Evolutionary conservation across 495 filamentous ascomycete genomes (phyloP).

Genomic region (Penicillium lividum): DNA sequence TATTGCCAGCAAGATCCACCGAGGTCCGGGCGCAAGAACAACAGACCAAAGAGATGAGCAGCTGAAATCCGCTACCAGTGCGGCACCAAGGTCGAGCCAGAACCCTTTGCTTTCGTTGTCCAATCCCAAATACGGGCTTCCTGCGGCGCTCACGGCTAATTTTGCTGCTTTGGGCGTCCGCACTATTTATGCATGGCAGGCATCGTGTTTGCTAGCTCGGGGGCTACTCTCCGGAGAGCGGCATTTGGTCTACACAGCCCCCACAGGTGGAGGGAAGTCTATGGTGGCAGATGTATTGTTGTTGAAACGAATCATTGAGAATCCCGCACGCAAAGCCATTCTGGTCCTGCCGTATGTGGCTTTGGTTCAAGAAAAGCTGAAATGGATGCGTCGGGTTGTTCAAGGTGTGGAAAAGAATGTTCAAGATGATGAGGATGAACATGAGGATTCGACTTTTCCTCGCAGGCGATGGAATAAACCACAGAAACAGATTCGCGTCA

Average conservation of each 20-base stretch:
- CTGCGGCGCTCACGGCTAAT: slow-evolving; percentile 61
- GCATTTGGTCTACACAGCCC: slow-evolving; percentile 82
- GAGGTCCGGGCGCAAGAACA: slow-evolving; percentile 21
- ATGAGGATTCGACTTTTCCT: slow-evolving; percentile 14
- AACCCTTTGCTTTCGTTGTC: slow-evolving; percentile 64
- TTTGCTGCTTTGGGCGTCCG: slow-evolving; percentile 64
- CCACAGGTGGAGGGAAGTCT: slow-evolving; percentile 81
- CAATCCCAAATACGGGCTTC: slow-evolving; percentile 66
- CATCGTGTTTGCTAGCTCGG: slow-evolving; percentile 69
- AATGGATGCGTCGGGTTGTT: slow-evolving; percentile 71
- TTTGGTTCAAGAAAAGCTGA: slow-evolving; percentile 79
- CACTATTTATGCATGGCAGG: slow-evolving; percentile 80
- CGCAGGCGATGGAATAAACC: slow-evolving; percentile 35
- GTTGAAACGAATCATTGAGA: slow-evolving; percentile 68
- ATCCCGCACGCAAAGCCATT: slow-evolving; percentile 67
- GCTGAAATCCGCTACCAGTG: slow-evolving; percentile 10
- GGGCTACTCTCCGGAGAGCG: slow-evolving; percentile 65
- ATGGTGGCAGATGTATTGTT: slow-evolving; percentile 75
- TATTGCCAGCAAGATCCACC: slow-evolving; percentile 40
- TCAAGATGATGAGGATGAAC: slow-evolving; percentile 28
- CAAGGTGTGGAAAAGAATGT: slow-evolving; percentile 57
- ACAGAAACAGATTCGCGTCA: slow-evolving; percentile 56
- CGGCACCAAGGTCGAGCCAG: slow-evolving; percentile 50
- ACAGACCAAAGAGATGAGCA: slow-evolving; percentile 47
- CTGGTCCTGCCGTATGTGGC: slow-evolving; percentile 82